Base-by-base conservation (phyloP, 108 stramenopile species). In the Skeletonema tropicum region DNA sequence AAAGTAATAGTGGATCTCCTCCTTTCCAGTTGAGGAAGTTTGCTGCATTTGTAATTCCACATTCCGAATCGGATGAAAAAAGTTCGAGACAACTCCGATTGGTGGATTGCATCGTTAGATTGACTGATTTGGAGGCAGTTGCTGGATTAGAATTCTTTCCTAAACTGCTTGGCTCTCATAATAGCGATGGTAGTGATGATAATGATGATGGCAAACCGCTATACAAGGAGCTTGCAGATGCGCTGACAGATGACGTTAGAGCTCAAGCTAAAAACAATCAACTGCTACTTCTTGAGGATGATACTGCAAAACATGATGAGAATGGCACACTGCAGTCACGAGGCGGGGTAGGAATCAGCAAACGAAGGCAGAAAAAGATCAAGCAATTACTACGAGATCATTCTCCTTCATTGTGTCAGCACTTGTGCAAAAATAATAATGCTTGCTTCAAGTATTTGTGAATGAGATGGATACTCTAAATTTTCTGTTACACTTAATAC, bases 21-120 rank as follows among this genome's bases (percentile, higher is more conserved):
- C 5, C 30, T 31, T 58, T 35, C 19, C 23, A 72, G n/a, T 12
- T 58, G 25, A 62, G 21, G 10, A 38, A 62, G 9, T 91, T 90
- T 70, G 92, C 92, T 21, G 92, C 92, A 68, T 96, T 96, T 83
- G 92, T 93, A 11, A 60, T 96, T 57, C 89, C 91, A 38, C 93
- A 96, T 69, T 57, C 74, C 35, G 83, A 88, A 45, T 26, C 35
- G 14, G 26, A 38, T 19, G 68, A 38, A 45, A 67, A 52, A 21
- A 68, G 19, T 58, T 70, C 39, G 36, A 76, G 65, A 39, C n/a
- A n/a, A n/a, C 71, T 68, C 23, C 45, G 60, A 19, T 67, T 92
- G 63, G 74, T 82, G 21, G 74, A 92, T 61, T 92, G 86, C 68
- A 46, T 91, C n/a, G 94, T 96, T 8, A 71, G 86, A n/a, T 85